A percentile compares a stretch with the other conserved stretches of the same genome.
Evolutionary conservation across 495 filamentous ascomycete species (phyloP).

Genomic region (Parathielavia appendiculata): DNA sequence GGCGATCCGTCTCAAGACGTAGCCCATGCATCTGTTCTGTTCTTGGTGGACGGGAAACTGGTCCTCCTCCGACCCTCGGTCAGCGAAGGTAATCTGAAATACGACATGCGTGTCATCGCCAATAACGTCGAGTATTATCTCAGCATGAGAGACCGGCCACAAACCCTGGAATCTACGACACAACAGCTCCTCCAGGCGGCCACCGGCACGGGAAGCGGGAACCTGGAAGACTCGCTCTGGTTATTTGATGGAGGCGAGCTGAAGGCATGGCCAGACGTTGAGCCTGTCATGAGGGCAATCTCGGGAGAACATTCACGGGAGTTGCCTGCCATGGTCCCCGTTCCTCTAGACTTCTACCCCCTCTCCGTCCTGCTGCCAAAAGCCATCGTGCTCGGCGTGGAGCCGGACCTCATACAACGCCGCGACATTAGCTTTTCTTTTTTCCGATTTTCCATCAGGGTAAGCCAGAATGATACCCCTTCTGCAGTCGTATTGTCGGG

Average conservation of each 20-base stretch:
- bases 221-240: slow-evolving; percentile 85
- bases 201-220: slow-evolving; percentile 40
- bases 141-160: slow-evolving; percentile 80
- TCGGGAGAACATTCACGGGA: slow-evolving; percentile 55
- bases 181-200: slow-evolving; percentile 22
- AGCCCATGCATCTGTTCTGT: slow-evolving; percentile 85
- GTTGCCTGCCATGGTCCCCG: slow-evolving; percentile 57
- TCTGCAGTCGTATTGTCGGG: neutral
- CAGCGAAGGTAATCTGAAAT: slow-evolving; percentile 75
- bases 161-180: slow-evolving; percentile 28
- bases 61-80: slow-evolving; percentile 84
- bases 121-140: slow-evolving; percentile 94
- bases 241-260: slow-evolving; percentile 82
- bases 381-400: slow-evolving; percentile 83
- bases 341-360: slow-evolving; percentile 85
- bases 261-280: slow-evolving; percentile 84
- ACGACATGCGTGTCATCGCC: slow-evolving; percentile 95
- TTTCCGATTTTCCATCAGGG: slow-evolving; percentile 75
- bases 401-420: slow-evolving; percentile 85
- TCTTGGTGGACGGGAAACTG: slow-evolving; percentile 92
- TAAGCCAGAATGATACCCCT: slow-evolving; percentile 30
- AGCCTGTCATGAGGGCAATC: slow-evolving; percentile 69
- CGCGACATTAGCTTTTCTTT: slow-evolving; percentile 84
- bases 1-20: slow-evolving; percentile 97
- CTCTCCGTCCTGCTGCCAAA: slow-evolving; percentile 79